Percentiles rank a stretch among this genome's conserved stretches.
phyloP scores from a whole-genome alignment of 2,329 filamentous ascomycete genomes.

The Talaromyces sp. region DNA sequence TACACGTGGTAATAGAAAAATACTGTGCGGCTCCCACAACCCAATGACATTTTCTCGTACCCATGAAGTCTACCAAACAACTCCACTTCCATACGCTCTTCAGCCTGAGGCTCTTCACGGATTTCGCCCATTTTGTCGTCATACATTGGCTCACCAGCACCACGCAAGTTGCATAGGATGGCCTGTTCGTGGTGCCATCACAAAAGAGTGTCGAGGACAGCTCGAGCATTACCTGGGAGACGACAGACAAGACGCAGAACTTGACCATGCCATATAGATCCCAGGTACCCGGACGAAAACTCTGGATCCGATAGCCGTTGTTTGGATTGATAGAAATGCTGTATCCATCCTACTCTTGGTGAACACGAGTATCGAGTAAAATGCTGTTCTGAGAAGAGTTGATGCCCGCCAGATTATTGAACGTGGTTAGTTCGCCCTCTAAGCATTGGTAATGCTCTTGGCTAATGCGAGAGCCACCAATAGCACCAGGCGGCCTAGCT shows the following conservation, averaged over 20 bases:
- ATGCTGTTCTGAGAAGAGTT: slow-evolving; percentile 4
- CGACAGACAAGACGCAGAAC: slow-evolving; percentile 4
- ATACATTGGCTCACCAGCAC: slow-evolving; percentile 12
- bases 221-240: not conserved
- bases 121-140: slow-evolving; percentile 16
- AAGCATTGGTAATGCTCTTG: too few relatives aligned
- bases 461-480: too few relatives aligned
- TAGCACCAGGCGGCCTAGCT: too few relatives aligned
- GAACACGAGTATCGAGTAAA: not conserved
- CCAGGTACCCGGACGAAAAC: not conserved
- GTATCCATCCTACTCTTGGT: not conserved
- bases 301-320: slow-evolving; percentile 7
- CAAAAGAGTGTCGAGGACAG: slow-evolving; percentile 6
- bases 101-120: not conserved
- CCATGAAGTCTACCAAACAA: not conserved
- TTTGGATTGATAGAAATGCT: slow-evolving; percentile 7
- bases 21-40: too few relatives aligned
- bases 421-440: not conserved
- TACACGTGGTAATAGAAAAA: too few relatives aligned
- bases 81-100: not conserved
- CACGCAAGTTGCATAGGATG: slow-evolving; percentile 14
- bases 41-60: too few relatives aligned
- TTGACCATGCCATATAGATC: not conserved
- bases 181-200: slow-evolving; percentile 13
- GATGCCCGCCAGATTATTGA: not conserved